Evolutionary conservation across 176 grass and related monocot genomes (phyloP), one percentile per base, ranked within the genome.

Genomic region (Eleusine coracana): DNA sequence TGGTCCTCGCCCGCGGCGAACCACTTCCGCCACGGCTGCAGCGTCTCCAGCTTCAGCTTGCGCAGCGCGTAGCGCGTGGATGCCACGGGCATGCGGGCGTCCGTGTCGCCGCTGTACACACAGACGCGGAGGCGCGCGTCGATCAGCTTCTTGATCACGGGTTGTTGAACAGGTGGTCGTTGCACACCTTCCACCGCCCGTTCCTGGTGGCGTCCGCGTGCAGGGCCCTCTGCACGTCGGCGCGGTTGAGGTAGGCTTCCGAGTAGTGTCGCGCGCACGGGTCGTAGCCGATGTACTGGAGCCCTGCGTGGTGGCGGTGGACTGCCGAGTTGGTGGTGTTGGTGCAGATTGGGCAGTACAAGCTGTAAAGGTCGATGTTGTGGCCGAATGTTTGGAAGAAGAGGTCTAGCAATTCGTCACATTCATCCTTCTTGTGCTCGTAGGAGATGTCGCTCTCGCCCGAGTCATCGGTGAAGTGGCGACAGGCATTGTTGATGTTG

Each of bases 301-400:
- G 61, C 10, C 27, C 11, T 0, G 20, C 9, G 12, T 11, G 59
- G 9, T 11, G 27, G 82, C 34, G 71, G n/a, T 23, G 71, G 34
- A 5, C 41, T 44, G 68, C 34, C 78, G 73, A 20, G 6, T 40
- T 58, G n/a, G 7, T 40, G 65, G 20, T 5, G 2, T 11, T 36
- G 31, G 84, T 86, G 70, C 94, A 97, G 14, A 23, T 25, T 0
- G 94, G 91, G 37, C 79, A 77, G 66, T 97, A 97, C 69, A 97
- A 76, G 90, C 91, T 93, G 82, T 97, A 97, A 31, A 93, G 82
- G 77, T 97, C 69, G 62, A 97, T 91, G 88, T 91, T 93, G 88
- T 92, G 74, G 20, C 20, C 15, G n/a, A 91, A 87, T 55, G 92
- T 76, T 20, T 46, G 56, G 63, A 84, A 96, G 76, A 92, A 92